Base-by-base conservation (phyloP, 1,139 yeast species). In the Suhomyces terraborum region DNA sequence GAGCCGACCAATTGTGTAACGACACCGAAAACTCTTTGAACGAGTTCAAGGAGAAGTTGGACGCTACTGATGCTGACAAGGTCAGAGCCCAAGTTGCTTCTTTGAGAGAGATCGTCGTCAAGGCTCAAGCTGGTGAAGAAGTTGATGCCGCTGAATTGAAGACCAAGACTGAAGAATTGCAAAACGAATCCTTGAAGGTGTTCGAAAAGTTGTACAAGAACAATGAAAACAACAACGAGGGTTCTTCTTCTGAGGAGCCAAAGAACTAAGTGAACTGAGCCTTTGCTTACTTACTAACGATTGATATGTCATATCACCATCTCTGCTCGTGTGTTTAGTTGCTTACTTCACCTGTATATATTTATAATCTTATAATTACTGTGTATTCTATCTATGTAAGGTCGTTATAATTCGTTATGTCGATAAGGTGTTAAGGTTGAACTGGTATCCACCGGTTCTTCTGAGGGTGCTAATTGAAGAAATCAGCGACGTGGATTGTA, bases 121-220 rank as follows among this genome's bases (percentile, higher is more conserved):
- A 88, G 77, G 96, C 94, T 55, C 96, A 91, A 77, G 77, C 93
- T 55, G 96, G 96, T 67, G 94, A 85, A 69, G 84, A 79, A 59
- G 93, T 88, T 59, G 82, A 85, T 59, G 78, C 88, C 54, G 81
- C 84, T 56, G 91, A 83, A 58, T 80, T 93, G 71, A 89, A 88
- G 83, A 70, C 83, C 67, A 91, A 91, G 88, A 82, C 93, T 58
- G 97, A 89, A 62, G 96, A 88, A 70, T 82, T 93, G 68, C 96
- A 91, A 78, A 82, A 79, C 67, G 84, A 87, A 64, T 88, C 97
- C 40, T 80, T 93, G 75, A 88, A 89, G 73, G 83, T 89, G 59
- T 93, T 93, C 73, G 96, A 89, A 79, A 87, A 88, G 76, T 84
- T 91, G 76, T 91, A 91, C 88, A 91, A 89, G 80, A 84, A 85